These are phyloP conservation scores for Rhynchosporium graminicola DNA, from an alignment of 2,329 filamentous ascomycete species.

Conservation along the genomic window DNA sequence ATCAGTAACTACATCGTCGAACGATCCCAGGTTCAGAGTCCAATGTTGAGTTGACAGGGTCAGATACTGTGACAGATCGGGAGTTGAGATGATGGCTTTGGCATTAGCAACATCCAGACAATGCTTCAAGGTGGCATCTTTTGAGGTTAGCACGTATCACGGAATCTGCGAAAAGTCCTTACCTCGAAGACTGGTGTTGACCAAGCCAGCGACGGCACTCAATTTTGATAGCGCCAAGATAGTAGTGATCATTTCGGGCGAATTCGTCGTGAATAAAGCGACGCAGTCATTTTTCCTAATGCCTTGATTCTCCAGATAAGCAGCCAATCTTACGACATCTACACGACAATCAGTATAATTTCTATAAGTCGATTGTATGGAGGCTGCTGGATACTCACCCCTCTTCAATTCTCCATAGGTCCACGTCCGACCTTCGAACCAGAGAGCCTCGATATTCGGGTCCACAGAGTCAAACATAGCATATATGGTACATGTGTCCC, in stretches of 20 bases:
- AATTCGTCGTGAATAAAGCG: conserved; percentile 50
- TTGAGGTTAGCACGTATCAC: conserved; percentile 14
- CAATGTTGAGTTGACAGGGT: conserved; percentile 39
- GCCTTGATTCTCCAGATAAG: conserved; percentile 43
- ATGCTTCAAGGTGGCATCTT: conserved; percentile 48
- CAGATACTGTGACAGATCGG: conserved; percentile 45
- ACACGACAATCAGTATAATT: conserved; percentile 17
- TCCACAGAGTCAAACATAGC: conserved; percentile 46
- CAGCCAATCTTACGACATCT: conserved; percentile 49
- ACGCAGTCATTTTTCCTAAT: conserved; percentile 46
- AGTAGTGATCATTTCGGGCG: conserved; percentile 49
- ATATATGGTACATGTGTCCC: conserved; percentile 46
- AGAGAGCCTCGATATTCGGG: conserved; percentile 45
- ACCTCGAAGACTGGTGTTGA: conserved; percentile 51
- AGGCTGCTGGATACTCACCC: conserved; percentile 36
- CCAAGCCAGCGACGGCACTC: conserved; percentile 47
- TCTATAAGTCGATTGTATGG: background rate
- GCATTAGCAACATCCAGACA: conserved; percentile 47
- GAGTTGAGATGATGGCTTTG: conserved; percentile 46
- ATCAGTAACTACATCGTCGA: conserved; percentile 30
- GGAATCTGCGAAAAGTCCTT: conserved; percentile 22
- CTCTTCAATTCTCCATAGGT: conserved; percentile 48
- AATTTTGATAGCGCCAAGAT: conserved; percentile 49
- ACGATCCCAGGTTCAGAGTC: conserved; percentile 44
- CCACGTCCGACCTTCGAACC: conserved; percentile 52